Evolutionary conservation across 129 eudicot genomes (phyloP), one percentile per base, ranked within the genome.

Genomic region (Arctium minus): DNA sequence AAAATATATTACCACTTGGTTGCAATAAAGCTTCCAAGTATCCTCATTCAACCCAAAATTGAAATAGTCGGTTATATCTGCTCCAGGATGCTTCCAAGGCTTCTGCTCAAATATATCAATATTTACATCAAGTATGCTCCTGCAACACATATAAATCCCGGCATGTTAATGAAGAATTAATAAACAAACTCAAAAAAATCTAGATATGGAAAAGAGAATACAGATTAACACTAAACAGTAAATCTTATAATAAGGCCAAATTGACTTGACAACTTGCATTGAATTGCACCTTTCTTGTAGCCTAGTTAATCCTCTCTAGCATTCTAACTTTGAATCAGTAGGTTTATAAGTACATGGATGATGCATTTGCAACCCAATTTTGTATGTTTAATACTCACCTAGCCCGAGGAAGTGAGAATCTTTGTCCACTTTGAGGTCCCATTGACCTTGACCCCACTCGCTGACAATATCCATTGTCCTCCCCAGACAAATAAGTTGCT

Each of bases 31-130:
- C 79, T 81, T 93, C 98, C 98, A 93, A 65, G 84, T 86, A 73
- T 88, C 88, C 82, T 93, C 98, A 76, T 91, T 87, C 68, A 93
- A 87, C 72, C 91, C 96, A 84, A 86, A 93, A 85, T 91, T 93
- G 81, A 93, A 93, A 78, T 79, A 93, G 84, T 93, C 94, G 68
- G 98, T 88, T 40, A 89, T 70, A 83, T 93, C 92, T 67, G 82
- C 87, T 37, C 84, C 94, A 8, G 92, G 87, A 81, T 78, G 86
- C 74, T 89, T 88, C 98, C 98, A 93, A 74, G 86, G 88, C 85
- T 91, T 93, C 60, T 72, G 82, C 77, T 87, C 87, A 70, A 93
- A 85, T 48, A 81, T 74, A 86, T 89, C 92, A 74, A 91, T 87
- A 76, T 89, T 86, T 74, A 91, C 89, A 87, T 91, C 98, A 18